Base-by-base conservation (phyloP, 108 stramenopile genomes). In the Chaetoceros tenuissimus region DNA sequence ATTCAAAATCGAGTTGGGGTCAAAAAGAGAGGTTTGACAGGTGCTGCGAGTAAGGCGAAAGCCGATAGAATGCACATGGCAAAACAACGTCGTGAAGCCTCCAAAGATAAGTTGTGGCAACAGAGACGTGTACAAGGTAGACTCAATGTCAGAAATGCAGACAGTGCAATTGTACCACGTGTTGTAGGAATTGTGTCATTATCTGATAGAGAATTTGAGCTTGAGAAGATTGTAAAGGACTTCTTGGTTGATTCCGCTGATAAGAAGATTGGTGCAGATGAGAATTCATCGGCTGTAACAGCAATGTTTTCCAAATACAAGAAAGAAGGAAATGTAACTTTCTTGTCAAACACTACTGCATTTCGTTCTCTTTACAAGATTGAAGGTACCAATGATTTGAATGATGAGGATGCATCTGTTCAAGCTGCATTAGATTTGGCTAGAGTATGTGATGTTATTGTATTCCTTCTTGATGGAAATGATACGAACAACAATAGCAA, bases 151-250 rank as follows among this genome's bases (percentile, higher is more conserved):
- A 66, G 53, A 40, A 55, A 73, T 1, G 55, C 72, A 7, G 72
- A 77, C 40, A 66, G 80, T 40, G 34, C 13, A 10, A 40, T 40
- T 40, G 34, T 40, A 13, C 92, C 95, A 1, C 67, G 87, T 48
- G 58, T 96, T n/a, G 87, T 94, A 27, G 92, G 89, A 17, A 91
- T 94, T 51, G 71, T 96, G 26, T 82, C 80, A 19, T 60, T 96
- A 40, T 84, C 78, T 5, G 75, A 80, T 3, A 26, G 29, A 1
- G 83, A 78, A 28, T 62, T 57, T 5, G 53, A 58, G 28, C 31
- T 73, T 23, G 92, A 94, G 60, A 86, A 93, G 60, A 58, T 55
- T 28, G 65, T 91, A 0, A 45, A 73, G 24, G 53, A 57, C 0
- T 53, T 60, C 29, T 28, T 79, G 54, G 54, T 72, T 57, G 51